Conservation (phyloP, 2,329 filamentous ascomycete species). For the Domatiomyces globalis region DNA sequence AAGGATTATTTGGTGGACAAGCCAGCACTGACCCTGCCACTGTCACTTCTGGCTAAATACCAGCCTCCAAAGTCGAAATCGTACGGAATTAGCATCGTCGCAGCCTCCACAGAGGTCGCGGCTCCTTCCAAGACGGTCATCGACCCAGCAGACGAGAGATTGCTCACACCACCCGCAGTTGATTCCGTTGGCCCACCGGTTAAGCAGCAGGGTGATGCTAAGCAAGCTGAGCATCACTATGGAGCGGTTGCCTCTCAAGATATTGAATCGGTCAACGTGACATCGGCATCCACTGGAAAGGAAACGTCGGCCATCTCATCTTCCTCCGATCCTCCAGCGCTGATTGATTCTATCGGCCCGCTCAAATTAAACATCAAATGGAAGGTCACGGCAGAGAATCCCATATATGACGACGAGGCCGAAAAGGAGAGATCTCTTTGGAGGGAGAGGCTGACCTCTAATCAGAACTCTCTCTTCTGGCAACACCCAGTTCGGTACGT, state of each 20-base stretch:
- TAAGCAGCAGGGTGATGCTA: background rate
- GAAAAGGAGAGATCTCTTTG: slow-evolving; percentile 3
- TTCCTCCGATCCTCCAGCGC: background rate
- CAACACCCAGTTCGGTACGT: slow-evolving; percentile 14
- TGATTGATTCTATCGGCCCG: background rate
- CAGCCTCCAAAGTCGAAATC: background rate
- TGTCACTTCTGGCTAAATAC: background rate
- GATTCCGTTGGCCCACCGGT: background rate
- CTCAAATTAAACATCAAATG: slow-evolving; percentile 3
- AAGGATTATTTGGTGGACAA: background rate
- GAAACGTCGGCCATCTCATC: background rate
- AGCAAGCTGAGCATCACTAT: background rate
- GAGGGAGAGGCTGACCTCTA: background rate
- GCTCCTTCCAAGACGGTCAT: no score
- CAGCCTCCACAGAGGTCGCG: background rate
- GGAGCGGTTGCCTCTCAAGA: background rate
- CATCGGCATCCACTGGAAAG: slow-evolving; percentile 1
- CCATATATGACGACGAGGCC: slow-evolving; percentile 8
- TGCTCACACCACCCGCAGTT: background rate
- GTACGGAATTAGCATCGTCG: background rate
- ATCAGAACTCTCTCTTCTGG: slow-evolving; percentile 5
- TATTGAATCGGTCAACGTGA: background rate
- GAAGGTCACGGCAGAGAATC: slow-evolving; percentile 10
- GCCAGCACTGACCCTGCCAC: background rate
- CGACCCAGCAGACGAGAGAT: background rate